Conservation (phyloP, 83 land plant species). For the Isoetes engelmannii region DNA sequence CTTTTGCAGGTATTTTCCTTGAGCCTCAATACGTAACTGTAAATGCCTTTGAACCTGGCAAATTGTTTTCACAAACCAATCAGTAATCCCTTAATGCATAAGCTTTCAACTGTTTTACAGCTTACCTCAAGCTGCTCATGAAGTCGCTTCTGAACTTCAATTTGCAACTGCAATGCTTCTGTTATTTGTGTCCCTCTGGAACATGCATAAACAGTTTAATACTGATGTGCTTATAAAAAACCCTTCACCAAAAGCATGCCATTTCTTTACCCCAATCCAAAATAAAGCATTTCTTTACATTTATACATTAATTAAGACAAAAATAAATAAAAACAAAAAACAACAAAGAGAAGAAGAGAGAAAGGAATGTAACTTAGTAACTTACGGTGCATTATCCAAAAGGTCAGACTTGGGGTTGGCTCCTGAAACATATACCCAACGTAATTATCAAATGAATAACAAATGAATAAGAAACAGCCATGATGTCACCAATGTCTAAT, state of each 20-base stretch:
- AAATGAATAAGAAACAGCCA: background rate
- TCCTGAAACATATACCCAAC: background rate
- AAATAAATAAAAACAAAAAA: too few species aligned
- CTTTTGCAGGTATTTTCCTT: conserved; percentile 59
- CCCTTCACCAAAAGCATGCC: too few species aligned
- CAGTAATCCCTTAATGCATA: too few species aligned
- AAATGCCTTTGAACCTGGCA: conserved; percentile 60
- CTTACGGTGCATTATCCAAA: conserved; percentile 1
- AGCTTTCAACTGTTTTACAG: too few species aligned
- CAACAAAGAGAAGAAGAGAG: background rate
- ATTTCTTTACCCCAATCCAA: too few species aligned
- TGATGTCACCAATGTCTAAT: background rate
- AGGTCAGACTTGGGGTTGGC: background rate
- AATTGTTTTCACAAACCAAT: too few species aligned
- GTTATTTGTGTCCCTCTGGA: conserved; percentile 2
- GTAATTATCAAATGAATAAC: background rate
- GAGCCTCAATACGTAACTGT: conserved; percentile 58
- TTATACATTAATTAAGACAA: too few species aligned
- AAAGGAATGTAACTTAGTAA: background rate
- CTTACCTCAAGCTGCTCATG: conserved; percentile 13
- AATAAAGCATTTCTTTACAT: too few species aligned
- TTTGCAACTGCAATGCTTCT: conserved; percentile 6
- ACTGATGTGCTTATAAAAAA: too few species aligned
- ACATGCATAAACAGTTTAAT: background rate
- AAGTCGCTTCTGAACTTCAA: conserved; percentile 9